Base-by-base conservation (phyloP, 257 asterid genomes). In the Nicotiana otophora region DNA sequence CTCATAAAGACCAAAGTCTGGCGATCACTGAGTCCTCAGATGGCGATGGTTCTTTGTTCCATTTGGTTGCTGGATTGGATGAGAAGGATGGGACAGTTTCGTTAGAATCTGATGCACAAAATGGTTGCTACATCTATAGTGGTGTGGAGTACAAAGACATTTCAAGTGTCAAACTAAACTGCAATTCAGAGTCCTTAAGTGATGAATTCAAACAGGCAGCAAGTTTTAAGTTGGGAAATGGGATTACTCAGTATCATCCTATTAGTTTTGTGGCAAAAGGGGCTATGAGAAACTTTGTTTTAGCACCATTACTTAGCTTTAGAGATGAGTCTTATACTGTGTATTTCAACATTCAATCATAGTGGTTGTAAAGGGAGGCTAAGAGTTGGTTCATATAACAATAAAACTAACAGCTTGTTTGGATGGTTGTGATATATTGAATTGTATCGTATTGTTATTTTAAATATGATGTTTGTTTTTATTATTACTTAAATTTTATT, bases 271-370 rank as follows among this genome's bases (percentile, higher is more conserved):
- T 90, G 74, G 97, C 93, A 30, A 91, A 86, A 86, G 98, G 99
- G 58, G 9, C 88, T 34, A 28, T 51, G 1, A 86, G 95, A 82
- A 89, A 84, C 84, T 95, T 88, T 68, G 85, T 93, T 15, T 78
- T 95, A 80, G 83, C 85, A 67, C 99, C 99, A 9, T 87, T 95
- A 68, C 83, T 89, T n/a, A 89, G 95, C 88, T 28, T 93, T 9
- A 92, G 86, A 82, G 99, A 95, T 85, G 98, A 95, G 84, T 87
- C 87, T 55, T 95, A 95, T 90, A 91, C 97, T 4, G 95, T 95
- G 11, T 95, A 95, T 83, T 93, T 95, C 68, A 85, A 89, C 81
- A 83, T 72, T 39, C 78, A 36, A 72, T 72, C 58, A 39, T 72
- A 36, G 76, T 17, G 23, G n/a, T 34, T 2, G 23, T 31, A 20